A percentile compares a stretch with the other conserved stretches of the same genome.
phyloP scores from a whole-genome alignment of 768 basidiomycete genomes.

The Collybia sordida region DNA sequence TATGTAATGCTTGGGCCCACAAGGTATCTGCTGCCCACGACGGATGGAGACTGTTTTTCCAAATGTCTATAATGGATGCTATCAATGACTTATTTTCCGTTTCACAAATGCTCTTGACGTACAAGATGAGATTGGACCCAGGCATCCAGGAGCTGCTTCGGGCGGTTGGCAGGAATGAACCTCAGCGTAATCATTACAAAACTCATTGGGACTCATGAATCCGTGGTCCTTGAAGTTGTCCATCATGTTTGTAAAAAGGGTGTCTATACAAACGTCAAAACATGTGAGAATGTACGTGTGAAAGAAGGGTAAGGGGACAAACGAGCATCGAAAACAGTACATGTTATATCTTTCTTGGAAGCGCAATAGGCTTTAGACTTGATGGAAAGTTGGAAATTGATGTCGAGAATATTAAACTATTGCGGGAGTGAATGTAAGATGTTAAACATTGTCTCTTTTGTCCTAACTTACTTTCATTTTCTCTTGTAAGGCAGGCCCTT shows the following conservation, averaged over 20 bases:
- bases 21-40: conserved; percentile 15
- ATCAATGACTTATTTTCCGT: neutral
- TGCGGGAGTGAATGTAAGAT: too few relatives aligned
- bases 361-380: neutral
- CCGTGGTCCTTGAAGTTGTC: conserved; percentile 14
- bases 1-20: conserved; percentile 15
- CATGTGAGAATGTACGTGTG: neutral
- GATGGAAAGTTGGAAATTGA: neutral
- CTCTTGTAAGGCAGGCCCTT: conserved; percentile 12
- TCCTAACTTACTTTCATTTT: conserved; percentile 14
- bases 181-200: conserved; percentile 14
- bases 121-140: neutral
- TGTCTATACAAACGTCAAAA: conserved; percentile 2
- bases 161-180: too few relatives aligned
- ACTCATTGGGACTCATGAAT: conserved; percentile 13
- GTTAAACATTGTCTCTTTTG: too few relatives aligned
- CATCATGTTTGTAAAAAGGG: conserved; percentile 17
- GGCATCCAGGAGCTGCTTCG: too few relatives aligned
- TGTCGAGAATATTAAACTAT: neutral
- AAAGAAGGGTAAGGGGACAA: neutral
- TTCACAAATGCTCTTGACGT: neutral
- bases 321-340: conserved; percentile 19
- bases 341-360: conserved; percentile 7
- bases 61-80: conserved; percentile 11
- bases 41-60: conserved; percentile 20